A percentile compares a stretch with the other conserved stretches of the same genome.
phyloP scores from a whole-genome alignment of 805 yeast species.

The Teunomyces tritomae region DNA sequence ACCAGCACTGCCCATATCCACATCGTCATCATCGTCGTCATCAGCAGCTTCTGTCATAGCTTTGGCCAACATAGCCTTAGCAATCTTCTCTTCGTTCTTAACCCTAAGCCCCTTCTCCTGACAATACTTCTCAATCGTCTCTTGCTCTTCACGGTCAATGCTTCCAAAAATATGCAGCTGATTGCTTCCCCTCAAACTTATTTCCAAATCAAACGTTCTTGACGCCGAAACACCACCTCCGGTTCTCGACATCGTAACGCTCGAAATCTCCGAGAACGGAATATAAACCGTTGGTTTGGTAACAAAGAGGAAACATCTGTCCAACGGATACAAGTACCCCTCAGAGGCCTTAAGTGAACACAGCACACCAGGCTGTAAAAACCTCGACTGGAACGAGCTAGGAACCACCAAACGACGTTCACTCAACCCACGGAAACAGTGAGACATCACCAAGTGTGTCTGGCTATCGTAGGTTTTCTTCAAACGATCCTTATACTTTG shows the following conservation, averaged over 20 bases:
- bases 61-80: constrained; percentile 74
- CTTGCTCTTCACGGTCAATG: constrained; percentile 87
- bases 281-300: constrained; percentile 93
- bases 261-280: constrained; percentile 77
- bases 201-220: constrained; percentile 90
- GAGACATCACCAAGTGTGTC: constrained; percentile 83
- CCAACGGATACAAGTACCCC: constrained; percentile 91
- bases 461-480: constrained; percentile 77
- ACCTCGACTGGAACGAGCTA: constrained; percentile 73
- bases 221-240: constrained; percentile 73
- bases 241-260: constrained; percentile 82
- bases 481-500: constrained; percentile 70
- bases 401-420: constrained; percentile 84
- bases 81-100: constrained; percentile 86
- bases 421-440: constrained; percentile 85
- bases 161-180: constrained; percentile 83
- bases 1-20: constrained; percentile 69
- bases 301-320: constrained; percentile 83
- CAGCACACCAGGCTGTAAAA: constrained; percentile 79
- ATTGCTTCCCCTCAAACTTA: constrained; percentile 58
- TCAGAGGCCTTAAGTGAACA: constrained; percentile 95
- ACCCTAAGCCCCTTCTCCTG: constrained; percentile 74
- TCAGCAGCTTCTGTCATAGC: constrained; percentile 64
- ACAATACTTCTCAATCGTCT: constrained; percentile 69
- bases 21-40: constrained; percentile 52